Base-by-base conservation (phyloP, 164 flowering plant genomes). In the Annona cherimola region DNA sequence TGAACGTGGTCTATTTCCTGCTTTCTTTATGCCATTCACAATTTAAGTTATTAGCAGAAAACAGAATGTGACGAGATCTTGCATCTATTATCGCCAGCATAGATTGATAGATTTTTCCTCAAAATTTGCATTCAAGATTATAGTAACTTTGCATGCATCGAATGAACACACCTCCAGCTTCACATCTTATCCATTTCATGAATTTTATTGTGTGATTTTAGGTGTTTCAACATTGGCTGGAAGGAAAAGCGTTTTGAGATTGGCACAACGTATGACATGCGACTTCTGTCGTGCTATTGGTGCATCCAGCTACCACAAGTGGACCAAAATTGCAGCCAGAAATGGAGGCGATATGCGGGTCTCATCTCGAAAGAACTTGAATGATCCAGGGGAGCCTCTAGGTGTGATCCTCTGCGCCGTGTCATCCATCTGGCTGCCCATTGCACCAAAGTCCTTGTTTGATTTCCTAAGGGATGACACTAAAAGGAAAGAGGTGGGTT, bases 191-290 rank as follows among this genome's bases (percentile, higher is more conserved):
- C 61, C n/a, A 14, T 26, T 26, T 26, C 35, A 26, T 26, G 35
- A 26, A 26, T 26, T 26, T 26, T 26, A 26, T 3, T 41, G 2
- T 65, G 18, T 62, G 45, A 12, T 40, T 44, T 63, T 45, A 96
- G 99, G 97, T 8, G 89, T 93, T 40, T 78, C 89, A 1, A 96
- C 98, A 4, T 74, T 90, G 70, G 97, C 97, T 4, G 99, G 99
- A 66, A 89, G 99, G 79, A 93, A 90, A 78, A 93, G 97, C 83
- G 84, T 89, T 45, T 63, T 96, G 80, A 92, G 81, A 78, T 71
- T 96, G 76, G 97, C 98, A 2, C 98, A 96, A 45, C 79, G 99
- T 71, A 93, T 96, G 99, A 88, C 89, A 20, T 69, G 73, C 78
- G 84, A 86, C 69, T 93, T 93, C 55, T 88, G 90, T 61, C 84